Conservation (phyloP, 2,329 filamentous ascomycete species). For the Mollisia scopiformis region DNA sequence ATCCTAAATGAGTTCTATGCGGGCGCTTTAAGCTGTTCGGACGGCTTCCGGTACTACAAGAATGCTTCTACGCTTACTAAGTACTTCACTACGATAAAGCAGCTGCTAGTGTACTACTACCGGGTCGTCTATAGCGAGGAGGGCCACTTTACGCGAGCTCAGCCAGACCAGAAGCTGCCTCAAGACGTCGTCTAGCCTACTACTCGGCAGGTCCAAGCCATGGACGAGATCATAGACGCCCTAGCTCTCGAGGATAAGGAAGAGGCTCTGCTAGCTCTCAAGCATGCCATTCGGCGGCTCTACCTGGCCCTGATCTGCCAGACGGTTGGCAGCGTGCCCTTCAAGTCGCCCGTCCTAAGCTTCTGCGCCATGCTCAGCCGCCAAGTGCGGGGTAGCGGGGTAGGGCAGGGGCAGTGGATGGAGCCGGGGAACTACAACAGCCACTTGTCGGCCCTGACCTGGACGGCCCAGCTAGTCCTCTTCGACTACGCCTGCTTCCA, state of each 20-base stretch:
- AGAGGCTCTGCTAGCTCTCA: constrained; percentile 9
- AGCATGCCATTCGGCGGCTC: constrained; percentile 14
- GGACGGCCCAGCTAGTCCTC: constrained; percentile 10
- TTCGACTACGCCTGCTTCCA: constrained; percentile 10
- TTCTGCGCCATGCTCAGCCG: constrained; percentile 13
- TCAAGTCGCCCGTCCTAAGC: constrained; percentile 16
- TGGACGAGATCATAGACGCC: constrained; percentile 13
- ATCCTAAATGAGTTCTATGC: neutral
- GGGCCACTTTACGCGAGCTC: constrained; percentile 5
- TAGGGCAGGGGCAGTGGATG: constrained; percentile 1
- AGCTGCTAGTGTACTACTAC: constrained; percentile 22
- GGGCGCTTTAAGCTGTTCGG: neutral
- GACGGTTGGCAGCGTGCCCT: constrained; percentile 7
- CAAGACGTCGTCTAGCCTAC: constrained; percentile 8
- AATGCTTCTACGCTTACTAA: constrained; percentile 11
- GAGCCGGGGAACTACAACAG: constrained; percentile 21
- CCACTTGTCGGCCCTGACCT: constrained; percentile 13
- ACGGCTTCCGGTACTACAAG: constrained; percentile 16
- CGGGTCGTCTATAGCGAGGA: constrained; percentile 3
- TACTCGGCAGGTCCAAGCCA: constrained; percentile 4
- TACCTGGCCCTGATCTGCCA: constrained; percentile 22
- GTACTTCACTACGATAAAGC: constrained; percentile 19
- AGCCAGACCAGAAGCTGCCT: constrained; percentile 1
- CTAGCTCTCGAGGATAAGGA: constrained; percentile 10
- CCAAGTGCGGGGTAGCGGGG: constrained; percentile 3